Evolutionary conservation across 805 yeast genomes (phyloP).

Genomic region (Nakazawaea wyomingensis): DNA sequence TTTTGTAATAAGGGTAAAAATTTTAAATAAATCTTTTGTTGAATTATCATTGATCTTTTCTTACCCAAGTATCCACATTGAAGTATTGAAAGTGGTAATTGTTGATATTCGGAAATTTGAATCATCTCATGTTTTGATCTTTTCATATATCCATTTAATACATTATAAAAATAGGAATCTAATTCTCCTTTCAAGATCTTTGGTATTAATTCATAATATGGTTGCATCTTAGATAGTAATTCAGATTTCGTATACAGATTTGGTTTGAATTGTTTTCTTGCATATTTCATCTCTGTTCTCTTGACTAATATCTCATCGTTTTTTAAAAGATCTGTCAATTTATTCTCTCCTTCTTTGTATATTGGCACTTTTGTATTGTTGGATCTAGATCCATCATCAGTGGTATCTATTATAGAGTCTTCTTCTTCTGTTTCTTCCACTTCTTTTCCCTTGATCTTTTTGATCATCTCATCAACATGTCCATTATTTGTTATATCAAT

Average conservation of each 20-base stretch:
- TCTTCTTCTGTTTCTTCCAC: background rate
- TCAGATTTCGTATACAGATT: constrained; percentile 24
- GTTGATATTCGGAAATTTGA: constrained; percentile 24
- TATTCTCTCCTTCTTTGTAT: background rate
- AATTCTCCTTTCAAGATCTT: constrained; percentile 26
- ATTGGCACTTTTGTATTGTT: background rate
- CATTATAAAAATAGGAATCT: constrained; percentile 28
- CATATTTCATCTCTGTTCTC: constrained; percentile 1
- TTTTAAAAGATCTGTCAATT: background rate
- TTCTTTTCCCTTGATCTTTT: background rate
- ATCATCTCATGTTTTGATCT: constrained; percentile 26
- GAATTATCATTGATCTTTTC: constrained; percentile 47
- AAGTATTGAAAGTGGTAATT: constrained; percentile 5
- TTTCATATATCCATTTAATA: constrained; percentile 20
- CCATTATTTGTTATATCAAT: background rate
- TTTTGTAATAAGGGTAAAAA: constrained; percentile 27
- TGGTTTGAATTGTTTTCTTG: constrained; percentile 5
- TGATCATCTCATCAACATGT: background rate
- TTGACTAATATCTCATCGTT: background rate
- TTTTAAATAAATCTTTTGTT: constrained; percentile 33
- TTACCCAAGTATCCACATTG: constrained; percentile 53
- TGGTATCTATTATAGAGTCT: no score
- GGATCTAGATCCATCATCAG: no score
- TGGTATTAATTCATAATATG: constrained; percentile 24
- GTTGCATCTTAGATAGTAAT: constrained; percentile 20